Base-by-base conservation (phyloP, 2,329 filamentous ascomycete species). In the Ophiostoma montium region DNA sequence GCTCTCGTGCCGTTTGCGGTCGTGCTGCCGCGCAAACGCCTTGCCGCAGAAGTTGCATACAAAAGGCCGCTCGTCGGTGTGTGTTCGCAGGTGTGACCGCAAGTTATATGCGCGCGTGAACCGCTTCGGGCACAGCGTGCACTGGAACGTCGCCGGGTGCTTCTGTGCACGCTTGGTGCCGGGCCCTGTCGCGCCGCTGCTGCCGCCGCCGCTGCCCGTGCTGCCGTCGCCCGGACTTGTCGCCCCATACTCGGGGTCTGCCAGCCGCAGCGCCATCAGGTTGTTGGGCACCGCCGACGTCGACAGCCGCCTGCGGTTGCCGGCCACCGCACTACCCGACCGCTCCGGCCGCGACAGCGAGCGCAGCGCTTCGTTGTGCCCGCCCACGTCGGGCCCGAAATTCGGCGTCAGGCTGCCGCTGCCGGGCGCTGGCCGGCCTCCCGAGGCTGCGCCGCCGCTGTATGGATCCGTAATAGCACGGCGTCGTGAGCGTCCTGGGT, bases 81-180 rank as follows among this genome's bases (percentile, higher is more conserved):
- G 92, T 0, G 92, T 98, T 43, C 92, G 84, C 52, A 96, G 67
- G 67, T 98, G 92, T 39, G 90, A 96, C 13, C 92, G 85, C 49
- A 98, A 69, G 60, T 98, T 98, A 67, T 98, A 98, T 0, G 92
- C 92, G 50, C 92, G 78, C 0, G 92, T 98, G 61, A 98, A 98
- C 15, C 87, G 80, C 65, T 98, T 98, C 0, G 92, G 89, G 58
- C 92, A 98, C 9, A 96, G 70, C 10, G 69, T 85, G 63, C 92
- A 98, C 61, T 96, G 89, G 67, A 96, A 98, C 0, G 89, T 98
- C 7, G 92, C 92, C 0, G 92, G 92, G 58, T 98, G 92, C 61
- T 98, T 98, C 64, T 98, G 92, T 1, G 87, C 81, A n/a, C 92
- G 81, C 62, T 92, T 94, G 6, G 78, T 62, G 50, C 72, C 74